Evolutionary conservation across 2,329 filamentous ascomycete species (phyloP).

Genomic region (Aureobasidium leucospermi): DNA sequence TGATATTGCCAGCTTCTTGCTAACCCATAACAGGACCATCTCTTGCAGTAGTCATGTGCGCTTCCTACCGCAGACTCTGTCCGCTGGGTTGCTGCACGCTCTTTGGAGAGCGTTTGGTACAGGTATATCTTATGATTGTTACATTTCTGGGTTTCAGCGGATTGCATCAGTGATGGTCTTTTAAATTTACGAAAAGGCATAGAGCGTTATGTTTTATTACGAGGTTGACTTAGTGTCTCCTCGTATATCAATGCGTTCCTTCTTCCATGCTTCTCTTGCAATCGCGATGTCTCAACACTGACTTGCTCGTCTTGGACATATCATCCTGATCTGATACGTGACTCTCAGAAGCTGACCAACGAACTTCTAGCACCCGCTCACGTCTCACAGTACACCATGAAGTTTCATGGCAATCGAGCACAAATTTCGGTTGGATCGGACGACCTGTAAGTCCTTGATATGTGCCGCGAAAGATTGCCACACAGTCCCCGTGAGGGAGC

Average conservation of each 20-base stretch:
- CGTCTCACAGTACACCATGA: too few species aligned
- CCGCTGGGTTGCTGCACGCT: not conserved
- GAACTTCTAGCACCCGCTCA: too few species aligned
- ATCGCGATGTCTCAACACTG: not conserved
- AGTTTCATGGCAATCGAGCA: too few species aligned
- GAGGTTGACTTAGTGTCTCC: not conserved
- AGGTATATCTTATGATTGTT: conserved; percentile 7
- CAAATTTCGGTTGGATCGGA: too few species aligned
- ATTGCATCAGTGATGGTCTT: not conserved
- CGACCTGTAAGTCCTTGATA: too few species aligned
- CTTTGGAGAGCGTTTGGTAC: not conserved
- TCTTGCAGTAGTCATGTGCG: conserved; percentile 28
- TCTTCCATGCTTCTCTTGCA: not conserved
- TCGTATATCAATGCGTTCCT: not conserved
- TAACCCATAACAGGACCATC: conserved; percentile 35
- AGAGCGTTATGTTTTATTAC: not conserved
- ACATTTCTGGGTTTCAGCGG: not conserved
- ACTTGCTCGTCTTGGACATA: too few species aligned
- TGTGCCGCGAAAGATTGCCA: too few species aligned
- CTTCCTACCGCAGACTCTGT: not conserved
- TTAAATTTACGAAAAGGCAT: not conserved
- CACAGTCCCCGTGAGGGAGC: too few species aligned
- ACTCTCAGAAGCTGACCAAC: too few species aligned
- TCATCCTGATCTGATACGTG: too few species aligned
- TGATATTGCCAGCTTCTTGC: not conserved